Base-by-base conservation (phyloP, 2,329 filamentous ascomycete species). In the Aspergillus sp. region DNA sequence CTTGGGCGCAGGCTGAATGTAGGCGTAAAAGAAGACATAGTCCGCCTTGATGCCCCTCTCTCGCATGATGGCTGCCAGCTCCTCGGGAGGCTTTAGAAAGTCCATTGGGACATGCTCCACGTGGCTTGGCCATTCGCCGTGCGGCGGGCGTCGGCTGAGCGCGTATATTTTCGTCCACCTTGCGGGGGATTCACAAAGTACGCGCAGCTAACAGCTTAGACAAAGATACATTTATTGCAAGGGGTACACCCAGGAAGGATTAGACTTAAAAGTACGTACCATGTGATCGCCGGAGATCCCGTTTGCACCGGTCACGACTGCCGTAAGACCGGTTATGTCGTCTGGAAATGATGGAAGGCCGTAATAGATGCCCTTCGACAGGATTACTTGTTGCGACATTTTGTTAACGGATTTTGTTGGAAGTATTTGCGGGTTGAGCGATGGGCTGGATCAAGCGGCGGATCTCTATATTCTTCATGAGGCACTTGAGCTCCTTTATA, bases 71-170 rank as follows among this genome's bases (percentile, higher is more conserved):
- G 49, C 25, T 11, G 49, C 49, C 7, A 52, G 3, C 2, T 11
- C n/a, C 11, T 34, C 28, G 3, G 49, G 49, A 6, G 17, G 1
- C n/a, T 52, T 25, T 9, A 52, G 9, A 8, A 52, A 19, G n/a
- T 52, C 49, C n/a, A 52, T 17, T 8, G 49, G 34, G 22, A 52
- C 49, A 8, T 52, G 49, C 30, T 52, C 49, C 6, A 52, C 49
- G 19, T 52, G 49, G 23, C 4, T 9, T 7, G 28, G 49, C 49
- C 49, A 52, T 17, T 34, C 49, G 3, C 49, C 28, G n/a, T 19
- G 15, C 7, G 49, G 17, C 3, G 49, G 49, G 17, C 49, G 30
- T 8, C 49, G 49, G 6, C 6, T 34, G n/a, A 52, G 28, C 7
- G 49, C 25, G 7, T 34, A 52, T 8, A 52, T 52, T 5, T 52